phyloP scores from a whole-genome alignment of 2,329 filamentous ascomycete genomes.

The Aspergillus sp. region DNA sequence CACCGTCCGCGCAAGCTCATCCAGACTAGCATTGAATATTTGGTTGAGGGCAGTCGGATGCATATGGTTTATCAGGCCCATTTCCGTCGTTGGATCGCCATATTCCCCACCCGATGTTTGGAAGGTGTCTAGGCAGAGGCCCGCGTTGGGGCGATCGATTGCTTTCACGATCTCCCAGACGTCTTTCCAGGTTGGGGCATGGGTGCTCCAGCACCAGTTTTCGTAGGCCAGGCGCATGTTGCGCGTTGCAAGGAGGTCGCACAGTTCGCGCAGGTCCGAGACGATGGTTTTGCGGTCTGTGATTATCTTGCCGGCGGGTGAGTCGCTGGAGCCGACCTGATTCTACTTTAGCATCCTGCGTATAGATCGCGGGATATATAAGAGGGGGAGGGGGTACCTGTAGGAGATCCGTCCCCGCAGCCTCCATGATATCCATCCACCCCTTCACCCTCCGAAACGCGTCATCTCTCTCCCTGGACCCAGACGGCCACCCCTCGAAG shows the following conservation, averaged over 20 bases:
- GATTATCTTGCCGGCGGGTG: conserved; percentile 48
- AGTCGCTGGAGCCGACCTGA: conserved; percentile 58
- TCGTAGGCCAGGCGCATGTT: conserved; percentile 64
- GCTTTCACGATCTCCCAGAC: conserved; percentile 62
- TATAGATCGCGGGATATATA: neutral
- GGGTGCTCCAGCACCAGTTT: conserved; percentile 76
- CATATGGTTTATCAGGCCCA: conserved; percentile 50
- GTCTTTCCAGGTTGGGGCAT: conserved; percentile 60
- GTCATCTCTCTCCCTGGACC: conserved; percentile 51
- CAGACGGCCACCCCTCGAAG: conserved; percentile 66
- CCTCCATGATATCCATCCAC: conserved; percentile 67
- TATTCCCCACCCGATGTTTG: conserved; percentile 67
- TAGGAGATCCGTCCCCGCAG: conserved; percentile 61
- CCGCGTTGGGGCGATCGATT: conserved; percentile 60
- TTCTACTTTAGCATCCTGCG: neutral
- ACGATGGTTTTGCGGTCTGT: conserved; percentile 48
- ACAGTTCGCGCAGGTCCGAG: conserved; percentile 56
- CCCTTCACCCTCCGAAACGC: conserved; percentile 57
- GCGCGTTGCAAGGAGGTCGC: conserved; percentile 53
- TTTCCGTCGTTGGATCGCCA: conserved; percentile 61
- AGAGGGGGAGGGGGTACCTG: conserved; percentile 45
- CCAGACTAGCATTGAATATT: conserved; percentile 49
- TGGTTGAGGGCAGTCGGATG: conserved; percentile 42
- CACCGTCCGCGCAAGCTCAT: conserved; percentile 50
- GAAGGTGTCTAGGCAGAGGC: conserved; percentile 72